Base-by-base conservation (phyloP, 768 basidiomycete genomes). In the Clitopilus passeckerianus region DNA sequence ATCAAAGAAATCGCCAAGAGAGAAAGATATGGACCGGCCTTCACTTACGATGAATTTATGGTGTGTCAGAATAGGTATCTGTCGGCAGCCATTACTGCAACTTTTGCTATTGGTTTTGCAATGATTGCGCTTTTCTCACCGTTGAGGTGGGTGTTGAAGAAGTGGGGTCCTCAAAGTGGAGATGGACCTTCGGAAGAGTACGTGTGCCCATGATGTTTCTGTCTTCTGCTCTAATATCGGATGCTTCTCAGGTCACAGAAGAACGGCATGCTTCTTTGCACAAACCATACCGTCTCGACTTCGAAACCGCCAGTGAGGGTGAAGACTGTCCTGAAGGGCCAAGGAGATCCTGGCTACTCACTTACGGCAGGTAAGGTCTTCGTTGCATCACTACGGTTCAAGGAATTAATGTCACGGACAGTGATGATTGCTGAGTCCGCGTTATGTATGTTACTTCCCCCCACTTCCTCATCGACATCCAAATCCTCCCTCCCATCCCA, bases 361-460 rank as follows among this genome's bases (percentile, higher is more conserved):
- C 72, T 83, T 2, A 84, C 86, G 16, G 71, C 87, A 8, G 67
- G 86, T 85, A 69, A 41, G 82, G 71, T 23, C 30, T 20, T 41
- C 54, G 41, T 61, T 20, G 7, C 27, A 30, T 30, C 27, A 7
- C 44, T 63, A 27, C 35, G 14, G 61, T 24, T 62, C 56, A 63
- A 59, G 14, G 61, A 53, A 35, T 10, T 24, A 33, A 34, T 41
- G 23, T 56, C 52, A 23, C 16, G n/a, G 58, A 23, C 61, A 89
- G 91, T 85, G 44, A 83, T 95, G 80, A 79, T 93, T n/a, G 75
- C 83, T 0, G 93, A 95, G 74, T 83, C 82, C 15, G 95, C 91
- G 0, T 78, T 98, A 14, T 80, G 82, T 16, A 74, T 95, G 54
- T 75, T 87, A 16, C 74, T 90, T 1, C 78, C 84, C 1, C 72